Percentiles rank a stretch among this genome's conserved stretches.
These are phyloP conservation scores for Capsicum pubescens DNA, from an alignment of 257 asterid genomes.

Conservation along the genomic window DNA sequence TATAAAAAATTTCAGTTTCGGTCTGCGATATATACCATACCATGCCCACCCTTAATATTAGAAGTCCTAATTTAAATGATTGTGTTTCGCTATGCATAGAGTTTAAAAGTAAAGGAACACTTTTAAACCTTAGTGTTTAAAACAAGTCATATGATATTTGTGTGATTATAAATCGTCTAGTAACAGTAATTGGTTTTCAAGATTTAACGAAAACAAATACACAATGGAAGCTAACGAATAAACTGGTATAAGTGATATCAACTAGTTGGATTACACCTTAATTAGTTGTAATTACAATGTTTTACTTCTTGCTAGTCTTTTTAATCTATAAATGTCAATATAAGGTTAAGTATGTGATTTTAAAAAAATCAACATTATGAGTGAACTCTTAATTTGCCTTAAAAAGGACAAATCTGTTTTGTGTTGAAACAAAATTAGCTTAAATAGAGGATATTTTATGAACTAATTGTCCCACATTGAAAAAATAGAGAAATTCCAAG, in stretches of 20 bases:
- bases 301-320: neutral
- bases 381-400: neutral
- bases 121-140: neutral
- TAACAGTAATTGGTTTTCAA: neutral
- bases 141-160: neutral
- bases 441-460: neutral
- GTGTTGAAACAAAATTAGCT: neutral
- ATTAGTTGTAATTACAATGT: neutral
- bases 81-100: neutral
- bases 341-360: neutral
- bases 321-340: neutral
- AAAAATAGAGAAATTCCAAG: too few species aligned
- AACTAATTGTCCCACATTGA: too few species aligned
- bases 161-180: neutral
- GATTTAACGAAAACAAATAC: neutral
- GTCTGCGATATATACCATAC: too few species aligned
- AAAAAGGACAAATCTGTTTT: neutral
- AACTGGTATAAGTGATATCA: neutral
- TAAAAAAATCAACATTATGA: neutral
- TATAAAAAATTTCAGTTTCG: too few species aligned
- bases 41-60: too few species aligned
- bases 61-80: neutral
- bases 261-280: neutral
- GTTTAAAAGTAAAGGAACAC: neutral
- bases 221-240: neutral